Evolutionary conservation across 2,329 filamentous ascomycete species (phyloP).

Genomic region (Alternaria arborescens): DNA sequence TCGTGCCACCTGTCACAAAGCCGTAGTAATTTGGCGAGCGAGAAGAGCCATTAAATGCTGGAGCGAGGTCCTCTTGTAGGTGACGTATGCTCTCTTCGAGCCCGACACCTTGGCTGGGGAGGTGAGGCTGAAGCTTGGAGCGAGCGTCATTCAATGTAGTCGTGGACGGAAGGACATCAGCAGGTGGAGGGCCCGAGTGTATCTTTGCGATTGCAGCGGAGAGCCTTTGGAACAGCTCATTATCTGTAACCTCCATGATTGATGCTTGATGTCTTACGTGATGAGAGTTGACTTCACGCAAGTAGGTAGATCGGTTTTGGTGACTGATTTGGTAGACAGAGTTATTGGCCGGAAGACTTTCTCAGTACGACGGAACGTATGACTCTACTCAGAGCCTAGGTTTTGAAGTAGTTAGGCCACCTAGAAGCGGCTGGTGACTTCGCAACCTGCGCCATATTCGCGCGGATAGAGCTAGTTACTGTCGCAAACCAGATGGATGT

Average conservation of each 20-base stretch:
- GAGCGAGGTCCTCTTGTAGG: constrained; percentile 56
- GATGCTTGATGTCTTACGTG: background rate
- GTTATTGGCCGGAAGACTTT: background rate
- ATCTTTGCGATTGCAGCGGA: constrained; percentile 36
- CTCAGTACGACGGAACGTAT: constrained; percentile 1
- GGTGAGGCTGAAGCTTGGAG: constrained; percentile 43
- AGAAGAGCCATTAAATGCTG: constrained; percentile 72
- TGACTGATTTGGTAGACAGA: background rate
- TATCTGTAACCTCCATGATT: constrained; percentile 22
- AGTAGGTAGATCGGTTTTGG: background rate
- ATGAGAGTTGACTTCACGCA: background rate
- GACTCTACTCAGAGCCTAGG: constrained; percentile 5
- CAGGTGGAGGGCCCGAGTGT: constrained; percentile 26
- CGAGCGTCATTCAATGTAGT: constrained; percentile 43
- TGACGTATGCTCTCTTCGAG: constrained; percentile 54
- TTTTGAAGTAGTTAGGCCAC: background rate
- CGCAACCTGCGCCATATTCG: background rate
- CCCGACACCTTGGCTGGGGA: constrained; percentile 56
- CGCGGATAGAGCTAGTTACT: background rate
- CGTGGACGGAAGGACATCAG: constrained; percentile 48
- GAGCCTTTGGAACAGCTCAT: constrained; percentile 29
- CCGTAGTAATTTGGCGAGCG: constrained; percentile 70
- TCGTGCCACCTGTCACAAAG: constrained; percentile 84
- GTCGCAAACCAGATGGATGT: background rate
- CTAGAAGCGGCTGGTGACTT: constrained; percentile 9